Evolutionary conservation across 2,329 filamentous ascomycete genomes (phyloP), one percentile per base, ranked within the genome.

Genomic region (Calonectria multiphialidica): DNA sequence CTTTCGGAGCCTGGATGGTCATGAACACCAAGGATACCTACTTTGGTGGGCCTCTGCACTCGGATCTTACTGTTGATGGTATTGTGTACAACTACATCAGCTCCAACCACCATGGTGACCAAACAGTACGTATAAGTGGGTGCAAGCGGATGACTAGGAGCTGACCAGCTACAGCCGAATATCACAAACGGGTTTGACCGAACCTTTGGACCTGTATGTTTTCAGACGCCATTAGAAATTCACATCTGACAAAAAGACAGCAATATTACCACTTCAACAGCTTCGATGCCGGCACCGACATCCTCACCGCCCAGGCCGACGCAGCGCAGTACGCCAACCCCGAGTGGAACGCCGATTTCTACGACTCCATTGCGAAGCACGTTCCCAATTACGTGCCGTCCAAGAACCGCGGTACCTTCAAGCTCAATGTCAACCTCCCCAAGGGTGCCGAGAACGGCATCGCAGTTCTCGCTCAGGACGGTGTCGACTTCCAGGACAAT

Each of bases 81-180:
- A 92, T 93, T 57, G 86, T 93, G 0, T 92, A 93, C 79, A 92
- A 93, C 77, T 93, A 93, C 76, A 88, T 82, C 80, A 87, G 89
- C 7, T 90, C 88, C 0, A 92, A 92, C 71, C 90, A 93, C 74
- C 90, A 93, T 66, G 90, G 91, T 7, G 89, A 90, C 71, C 88
- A 89, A 49, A 90, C 89, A 16, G 78, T 80, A 35, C 44, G 77
- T 61, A 12, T 2, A 2, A 1, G 2, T 1, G 6, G 33, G 0
- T 2, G 25, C 0, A 13, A 4, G 1, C 1, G 23, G 45, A 40
- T 49, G 6, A 13, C 21, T 9, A 4, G 49, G 13, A 25, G 21
- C 72, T 78, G 47, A 79, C 18, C 16, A 37, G 10, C 2, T 5
- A 5, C 12, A 80, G 78, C 90, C 91, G 7, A 92, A 92, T 75